Evolutionary conservation across 352 stramenopile species (phyloP), one percentile per base, ranked within the genome.

Genomic region (Phytophthora pluvialis): DNA sequence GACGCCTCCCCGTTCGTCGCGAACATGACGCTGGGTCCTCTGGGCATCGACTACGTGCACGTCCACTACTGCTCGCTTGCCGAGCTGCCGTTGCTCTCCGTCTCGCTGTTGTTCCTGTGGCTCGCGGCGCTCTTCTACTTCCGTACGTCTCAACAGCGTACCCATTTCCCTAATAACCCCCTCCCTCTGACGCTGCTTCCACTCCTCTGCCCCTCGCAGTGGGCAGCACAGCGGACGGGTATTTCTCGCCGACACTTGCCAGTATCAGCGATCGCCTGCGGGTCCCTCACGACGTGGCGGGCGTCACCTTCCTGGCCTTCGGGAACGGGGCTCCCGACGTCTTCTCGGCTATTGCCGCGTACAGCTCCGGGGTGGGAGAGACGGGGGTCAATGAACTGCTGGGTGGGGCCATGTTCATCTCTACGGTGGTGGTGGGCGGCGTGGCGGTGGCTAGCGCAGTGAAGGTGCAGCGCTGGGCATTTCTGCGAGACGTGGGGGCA

Each of bases 241-340:
- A 98, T 75, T 99, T 99, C 75, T 98, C 87, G 0, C 96, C 97
- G 0, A 97, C 91, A 13, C 83, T 99, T 11, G 97, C 98, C 57
- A 98, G 89, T 83, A 97, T 99, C 56, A 98, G 90, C 36, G 79
- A 97, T 35, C 69, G 88, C 50, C 74, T 97, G 5, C 73, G 88
- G 26, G 77, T 97, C n/a, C 82, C 89, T 39, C 91, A 91, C 53
- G 88, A 97, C 40, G 95, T 99, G 52, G 95, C 97, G 2, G 97
- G 98, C 26, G 97, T 99, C 48, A 99, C 97, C 4, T 94, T 99
- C 40, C 77, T 99, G 36, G 96, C 97, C 32, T 97, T 99, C 54
- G 98, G 97, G 13, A 99, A 99, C 78, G 87, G 98, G 59, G 97
- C 97, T 12, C 96, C 97, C 2, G 98, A 99, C 75, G 96, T 99